phyloP scores from a whole-genome alignment of 148 eudicot genomes.

The Fallopia convolvulus region DNA sequence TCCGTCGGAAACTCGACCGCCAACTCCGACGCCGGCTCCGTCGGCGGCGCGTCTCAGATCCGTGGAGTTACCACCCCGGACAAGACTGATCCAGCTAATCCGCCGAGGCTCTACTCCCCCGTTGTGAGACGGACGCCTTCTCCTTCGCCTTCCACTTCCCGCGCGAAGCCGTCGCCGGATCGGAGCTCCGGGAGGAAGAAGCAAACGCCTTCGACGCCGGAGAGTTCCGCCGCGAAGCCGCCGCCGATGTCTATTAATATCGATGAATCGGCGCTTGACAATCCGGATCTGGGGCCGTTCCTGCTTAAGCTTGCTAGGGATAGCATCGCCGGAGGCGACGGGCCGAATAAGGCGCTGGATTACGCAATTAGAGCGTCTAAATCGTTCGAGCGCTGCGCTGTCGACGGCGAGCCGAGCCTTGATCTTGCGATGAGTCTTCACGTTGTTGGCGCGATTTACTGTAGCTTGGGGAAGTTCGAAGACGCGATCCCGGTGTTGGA shows the following conservation, averaged over 20 bases:
- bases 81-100: slow-evolving; percentile 15
- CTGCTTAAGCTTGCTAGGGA: slow-evolving; percentile 73
- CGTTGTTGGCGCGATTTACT: slow-evolving; percentile 88
- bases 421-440: slow-evolving; percentile 89
- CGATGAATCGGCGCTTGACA: slow-evolving; percentile 76
- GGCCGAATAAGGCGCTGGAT: slow-evolving; percentile 73
- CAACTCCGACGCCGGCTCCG: slow-evolving; percentile 34
- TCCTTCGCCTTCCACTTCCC: slow-evolving; percentile 77
- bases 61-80: slow-evolving; percentile 27
- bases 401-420: slow-evolving; percentile 64
- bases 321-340: slow-evolving; percentile 84
- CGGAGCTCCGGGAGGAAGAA: slow-evolving; percentile 71
- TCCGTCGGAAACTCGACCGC: slow-evolving; percentile 23
- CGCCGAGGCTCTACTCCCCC: slow-evolving; percentile 40
- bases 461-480: slow-evolving; percentile 76
- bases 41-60: slow-evolving; percentile 51
- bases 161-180: slow-evolving; percentile 80
- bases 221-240: slow-evolving; percentile 5
- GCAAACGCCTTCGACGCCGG: slow-evolving; percentile 32
- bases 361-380: slow-evolving; percentile 74
- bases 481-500: slow-evolving; percentile 85
- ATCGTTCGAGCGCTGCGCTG: slow-evolving; percentile 68
- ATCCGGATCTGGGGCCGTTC: slow-evolving; percentile 98
- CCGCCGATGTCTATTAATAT: slow-evolving; percentile 13
- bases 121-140: slow-evolving; percentile 51